phyloP scores from a whole-genome alignment of 768 basidiomycete genomes.

The Cytidiella melzeri region DNA sequence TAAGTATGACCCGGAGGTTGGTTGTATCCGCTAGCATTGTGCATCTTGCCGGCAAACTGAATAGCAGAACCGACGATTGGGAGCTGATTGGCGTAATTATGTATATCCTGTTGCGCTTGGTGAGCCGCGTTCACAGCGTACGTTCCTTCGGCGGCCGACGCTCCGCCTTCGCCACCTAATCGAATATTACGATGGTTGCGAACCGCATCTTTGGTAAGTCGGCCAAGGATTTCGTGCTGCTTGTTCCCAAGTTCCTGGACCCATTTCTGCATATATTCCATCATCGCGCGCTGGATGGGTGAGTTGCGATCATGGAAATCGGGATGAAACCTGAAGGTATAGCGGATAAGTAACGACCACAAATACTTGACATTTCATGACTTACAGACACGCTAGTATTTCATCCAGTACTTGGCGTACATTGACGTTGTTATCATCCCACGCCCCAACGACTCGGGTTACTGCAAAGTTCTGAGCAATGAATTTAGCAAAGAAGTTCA shows the following conservation, averaged over 20 bases:
- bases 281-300: constrained; percentile 70
- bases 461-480: constrained; percentile 52
- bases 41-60: constrained; percentile 6
- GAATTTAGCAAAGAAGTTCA: neutral
- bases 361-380: constrained; percentile 1
- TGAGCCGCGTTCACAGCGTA: constrained; percentile 43
- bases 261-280: constrained; percentile 62
- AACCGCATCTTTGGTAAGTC: constrained; percentile 60
- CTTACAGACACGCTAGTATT: constrained; percentile 60
- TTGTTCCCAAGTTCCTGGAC: constrained; percentile 42
- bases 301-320: constrained; percentile 66
- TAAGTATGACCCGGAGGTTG: neutral
- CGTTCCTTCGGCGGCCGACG: constrained; percentile 38
- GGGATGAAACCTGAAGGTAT: constrained; percentile 63
- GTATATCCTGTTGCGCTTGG: constrained; percentile 41
- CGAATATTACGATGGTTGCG: constrained; percentile 70
- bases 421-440: constrained; percentile 67
- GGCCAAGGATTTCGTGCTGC: constrained; percentile 43
- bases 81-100: constrained; percentile 22
- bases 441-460: constrained; percentile 65
- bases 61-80: constrained; percentile 12
- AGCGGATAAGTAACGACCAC: neutral
- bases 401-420: constrained; percentile 54
- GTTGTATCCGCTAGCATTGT: neutral
- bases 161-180: constrained; percentile 44